These are phyloP conservation scores for Ostreobium quekettii DNA, from an alignment of 139 green algal genomes.

Conservation along the genomic window DNA sequence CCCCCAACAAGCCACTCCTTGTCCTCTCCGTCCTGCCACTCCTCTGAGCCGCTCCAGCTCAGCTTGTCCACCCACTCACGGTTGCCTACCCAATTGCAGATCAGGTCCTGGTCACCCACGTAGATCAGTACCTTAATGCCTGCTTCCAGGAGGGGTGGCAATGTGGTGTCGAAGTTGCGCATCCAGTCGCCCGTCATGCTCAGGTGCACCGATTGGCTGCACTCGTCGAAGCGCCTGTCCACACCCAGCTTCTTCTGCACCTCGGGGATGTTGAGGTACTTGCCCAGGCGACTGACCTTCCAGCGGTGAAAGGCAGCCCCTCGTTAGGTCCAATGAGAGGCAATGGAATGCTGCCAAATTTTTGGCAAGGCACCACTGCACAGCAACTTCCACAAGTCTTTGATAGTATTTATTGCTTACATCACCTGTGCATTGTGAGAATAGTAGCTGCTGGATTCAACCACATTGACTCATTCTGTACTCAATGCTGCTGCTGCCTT, in stretches of 20 bases:
- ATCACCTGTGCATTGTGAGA: too few species aligned
- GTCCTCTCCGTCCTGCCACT: constrained; percentile 32
- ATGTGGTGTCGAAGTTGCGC: neutral
- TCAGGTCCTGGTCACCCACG: constrained; percentile 6
- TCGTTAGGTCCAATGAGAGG: too few species aligned
- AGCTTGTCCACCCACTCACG: constrained; percentile 57
- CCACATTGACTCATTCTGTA: too few species aligned
- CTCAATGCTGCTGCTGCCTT: too few species aligned
- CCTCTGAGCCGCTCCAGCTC: constrained; percentile 37
- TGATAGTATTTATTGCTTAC: too few species aligned
- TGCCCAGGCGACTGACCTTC: constrained; percentile 8
- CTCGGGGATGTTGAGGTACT: constrained; percentile 19
- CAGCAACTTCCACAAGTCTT: too few species aligned
- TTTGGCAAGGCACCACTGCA: too few species aligned
- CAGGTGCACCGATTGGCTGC: constrained; percentile 3
- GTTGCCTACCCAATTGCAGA: constrained; percentile 13
- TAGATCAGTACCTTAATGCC: constrained; percentile 5
- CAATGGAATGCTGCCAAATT: too few species aligned
- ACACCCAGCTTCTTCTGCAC: constrained; percentile 7
- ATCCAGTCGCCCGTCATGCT: neutral
- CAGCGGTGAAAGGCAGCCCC: too few species aligned
- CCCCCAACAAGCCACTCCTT: constrained; percentile 48
- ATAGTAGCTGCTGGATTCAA: too few species aligned
- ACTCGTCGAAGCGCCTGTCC: constrained; percentile 16
- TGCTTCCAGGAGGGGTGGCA: neutral